Percentiles rank a stretch among this genome's conserved stretches.
Evolutionary conservation across 2,329 filamentous ascomycete species (phyloP).

Genomic region (Penicillium expansum): DNA sequence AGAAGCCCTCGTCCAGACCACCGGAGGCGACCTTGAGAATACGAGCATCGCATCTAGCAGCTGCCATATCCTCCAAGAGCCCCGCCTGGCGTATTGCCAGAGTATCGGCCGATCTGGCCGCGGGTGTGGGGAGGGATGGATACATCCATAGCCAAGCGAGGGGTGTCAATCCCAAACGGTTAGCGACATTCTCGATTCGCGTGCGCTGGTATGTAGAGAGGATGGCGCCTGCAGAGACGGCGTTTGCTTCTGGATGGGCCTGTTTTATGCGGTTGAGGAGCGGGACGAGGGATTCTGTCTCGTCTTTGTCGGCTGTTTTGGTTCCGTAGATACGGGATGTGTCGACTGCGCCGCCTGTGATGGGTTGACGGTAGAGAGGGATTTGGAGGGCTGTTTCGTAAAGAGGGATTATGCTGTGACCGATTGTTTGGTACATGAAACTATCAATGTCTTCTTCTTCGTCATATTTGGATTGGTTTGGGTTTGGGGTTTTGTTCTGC

Average conservation of each 20-base stretch:
- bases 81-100: slow-evolving; percentile 31
- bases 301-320: slow-evolving; percentile 55
- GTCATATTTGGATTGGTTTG: slow-evolving; percentile 9
- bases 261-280: slow-evolving; percentile 66
- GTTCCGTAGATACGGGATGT: slow-evolving; percentile 67
- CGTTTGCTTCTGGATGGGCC: slow-evolving; percentile 76
- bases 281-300: slow-evolving; percentile 82
- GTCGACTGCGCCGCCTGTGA: slow-evolving; percentile 68
- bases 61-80: slow-evolving; percentile 77
- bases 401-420: slow-evolving; percentile 79
- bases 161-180: slow-evolving; percentile 77
- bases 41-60: slow-evolving; percentile 74
- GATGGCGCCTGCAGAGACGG: slow-evolving; percentile 86
- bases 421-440: slow-evolving; percentile 99
- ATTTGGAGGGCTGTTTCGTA: slow-evolving; percentile 76
- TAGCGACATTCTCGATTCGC: slow-evolving; percentile 85
- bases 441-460: slow-evolving; percentile 73
- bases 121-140: slow-evolving; percentile 62
- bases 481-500: background rate
- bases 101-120: slow-evolving; percentile 20
- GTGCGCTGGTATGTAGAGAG: slow-evolving; percentile 94
- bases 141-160: slow-evolving; percentile 93
- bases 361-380: slow-evolving; percentile 78
- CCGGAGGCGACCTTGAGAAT: slow-evolving; percentile 95
- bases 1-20: slow-evolving; percentile 73